These are phyloP conservation scores for Hydnomerulius pinastri DNA, from an alignment of 768 basidiomycete genomes.

Conservation along the genomic window DNA sequence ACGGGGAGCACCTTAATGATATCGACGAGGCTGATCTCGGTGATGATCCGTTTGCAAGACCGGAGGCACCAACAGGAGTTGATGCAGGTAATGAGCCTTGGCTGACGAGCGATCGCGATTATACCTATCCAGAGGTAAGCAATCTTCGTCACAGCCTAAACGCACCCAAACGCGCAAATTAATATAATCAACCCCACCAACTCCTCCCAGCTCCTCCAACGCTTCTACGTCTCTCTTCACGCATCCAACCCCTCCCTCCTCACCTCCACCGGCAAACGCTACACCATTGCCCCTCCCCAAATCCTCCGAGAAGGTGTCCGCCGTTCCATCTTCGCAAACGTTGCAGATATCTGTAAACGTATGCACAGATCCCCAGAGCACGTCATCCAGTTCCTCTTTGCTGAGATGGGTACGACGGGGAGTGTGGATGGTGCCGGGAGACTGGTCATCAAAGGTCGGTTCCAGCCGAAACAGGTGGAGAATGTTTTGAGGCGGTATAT, in stretches of 20 bases:
- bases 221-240: conserved; percentile 90
- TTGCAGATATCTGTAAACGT: conserved; percentile 95
- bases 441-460: conserved; percentile 95
- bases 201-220: conserved; percentile 79
- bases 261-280: conserved; percentile 84
- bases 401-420: conserved; percentile 98
- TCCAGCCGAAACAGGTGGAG: conserved; percentile 98
- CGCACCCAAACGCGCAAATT: background rate
- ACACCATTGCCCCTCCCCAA: conserved; percentile 95
- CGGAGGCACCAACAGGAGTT: conserved; percentile 56
- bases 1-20: conserved; percentile 65
- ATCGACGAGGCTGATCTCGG: conserved; percentile 85
- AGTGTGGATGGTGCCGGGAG: conserved; percentile 91
- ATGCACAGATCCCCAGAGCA: conserved; percentile 99
- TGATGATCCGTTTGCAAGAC: conserved; percentile 78
- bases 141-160: background rate
- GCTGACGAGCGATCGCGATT: conserved; percentile 92
- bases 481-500: conserved; percentile 96
- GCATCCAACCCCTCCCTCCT: conserved; percentile 92
- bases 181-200: background rate
- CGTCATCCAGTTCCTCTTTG: conserved; percentile 94
- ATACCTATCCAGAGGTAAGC: conserved; percentile 89
- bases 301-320: conserved; percentile 96
- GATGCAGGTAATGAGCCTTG: conserved; percentile 85
- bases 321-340: conserved; percentile 95